A percentile compares a stretch with the other conserved stretches of the same genome.
Evolutionary conservation across 2,329 filamentous ascomycete species (phyloP).

Genomic region (Metarhizium anisopliae): DNA sequence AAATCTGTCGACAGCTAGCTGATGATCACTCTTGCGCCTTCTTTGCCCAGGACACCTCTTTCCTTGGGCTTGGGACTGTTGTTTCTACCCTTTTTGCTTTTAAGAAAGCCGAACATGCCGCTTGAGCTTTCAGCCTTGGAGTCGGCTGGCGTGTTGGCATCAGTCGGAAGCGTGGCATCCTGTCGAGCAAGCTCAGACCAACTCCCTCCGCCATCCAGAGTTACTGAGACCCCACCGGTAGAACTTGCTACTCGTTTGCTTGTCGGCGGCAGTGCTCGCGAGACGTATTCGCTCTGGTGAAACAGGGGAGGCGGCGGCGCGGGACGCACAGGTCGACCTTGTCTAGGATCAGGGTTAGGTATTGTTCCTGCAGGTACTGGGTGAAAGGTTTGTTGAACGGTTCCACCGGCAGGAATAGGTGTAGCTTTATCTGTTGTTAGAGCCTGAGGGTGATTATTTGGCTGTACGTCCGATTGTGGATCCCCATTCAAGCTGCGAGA

Average conservation of each 20-base stretch:
- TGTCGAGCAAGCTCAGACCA: slow-evolving; percentile 88
- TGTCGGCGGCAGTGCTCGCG: slow-evolving; percentile 40
- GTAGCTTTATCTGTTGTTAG: slow-evolving; percentile 43
- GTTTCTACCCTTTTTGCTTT: slow-evolving; percentile 79
- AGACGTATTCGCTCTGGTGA: slow-evolving; percentile 38
- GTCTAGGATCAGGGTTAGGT: slow-evolving; percentile 16
- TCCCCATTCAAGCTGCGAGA: slow-evolving; percentile 11
- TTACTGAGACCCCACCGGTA: slow-evolving; percentile 81
- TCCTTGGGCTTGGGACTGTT: slow-evolving; percentile 93
- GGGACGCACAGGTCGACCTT: slow-evolving; percentile 16
- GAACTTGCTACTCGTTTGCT: slow-evolving; percentile 66
- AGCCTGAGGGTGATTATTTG: slow-evolving; percentile 29
- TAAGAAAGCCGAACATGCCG: slow-evolving; percentile 85
- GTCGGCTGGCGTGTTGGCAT: slow-evolving; percentile 47
- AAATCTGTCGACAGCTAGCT: slow-evolving; percentile 32
- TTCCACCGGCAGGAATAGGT: slow-evolving; percentile 21
- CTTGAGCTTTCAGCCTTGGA: slow-evolving; percentile 51
- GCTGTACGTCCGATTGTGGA: neutral
- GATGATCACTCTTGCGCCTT: slow-evolving; percentile 79
- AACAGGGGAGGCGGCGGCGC: slow-evolving; percentile 29
- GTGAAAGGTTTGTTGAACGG: slow-evolving; percentile 4
- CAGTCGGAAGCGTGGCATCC: slow-evolving; percentile 63
- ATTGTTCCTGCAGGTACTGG: slow-evolving; percentile 6
- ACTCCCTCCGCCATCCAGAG: slow-evolving; percentile 78
- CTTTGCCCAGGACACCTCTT: slow-evolving; percentile 86